Conservation (phyloP, 192 early-diverging fungal genomes). For the Backusella parvicylindrica region DNA sequence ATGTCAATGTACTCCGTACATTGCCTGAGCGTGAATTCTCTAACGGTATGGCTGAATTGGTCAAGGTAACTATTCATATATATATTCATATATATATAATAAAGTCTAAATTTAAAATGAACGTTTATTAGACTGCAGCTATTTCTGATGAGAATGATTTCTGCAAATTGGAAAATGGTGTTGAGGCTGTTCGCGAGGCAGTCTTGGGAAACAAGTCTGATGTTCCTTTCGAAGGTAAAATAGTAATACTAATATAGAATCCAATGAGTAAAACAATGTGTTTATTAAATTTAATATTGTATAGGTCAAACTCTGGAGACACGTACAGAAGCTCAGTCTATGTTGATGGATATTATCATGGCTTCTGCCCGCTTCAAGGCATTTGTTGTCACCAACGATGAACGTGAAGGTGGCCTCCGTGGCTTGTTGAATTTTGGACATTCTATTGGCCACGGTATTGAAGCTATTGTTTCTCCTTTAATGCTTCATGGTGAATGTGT, state of each 20-base stretch:
- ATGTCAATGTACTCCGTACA: slow-evolving; percentile 77
- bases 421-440: slow-evolving; percentile 97
- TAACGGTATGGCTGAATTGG: slow-evolving; percentile 95
- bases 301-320: slow-evolving; percentile 55
- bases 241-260: too few species aligned
- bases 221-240: slow-evolving; percentile 44
- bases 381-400: slow-evolving; percentile 92
- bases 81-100: too few species aligned
- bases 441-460: slow-evolving; percentile 94
- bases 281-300: too few species aligned
- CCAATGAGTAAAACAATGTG: too few species aligned
- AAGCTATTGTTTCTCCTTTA: slow-evolving; percentile 84
- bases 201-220: slow-evolving; percentile 49
- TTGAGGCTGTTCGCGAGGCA: slow-evolving; percentile 69
- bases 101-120: too few species aligned
- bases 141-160: slow-evolving; percentile 91
- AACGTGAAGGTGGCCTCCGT: slow-evolving; percentile 91
- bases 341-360: slow-evolving; percentile 82
- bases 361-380: slow-evolving; percentile 92
- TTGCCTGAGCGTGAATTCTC: slow-evolving; percentile 88
- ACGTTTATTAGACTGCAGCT: slow-evolving; percentile 82
- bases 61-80: slow-evolving; percentile 66
- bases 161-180: slow-evolving; percentile 81
- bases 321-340: slow-evolving; percentile 55
- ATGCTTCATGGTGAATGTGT: slow-evolving; percentile 97